phyloP scores from a whole-genome alignment of 2,329 filamentous ascomycete species.

The Diaporthe nobilis region DNA sequence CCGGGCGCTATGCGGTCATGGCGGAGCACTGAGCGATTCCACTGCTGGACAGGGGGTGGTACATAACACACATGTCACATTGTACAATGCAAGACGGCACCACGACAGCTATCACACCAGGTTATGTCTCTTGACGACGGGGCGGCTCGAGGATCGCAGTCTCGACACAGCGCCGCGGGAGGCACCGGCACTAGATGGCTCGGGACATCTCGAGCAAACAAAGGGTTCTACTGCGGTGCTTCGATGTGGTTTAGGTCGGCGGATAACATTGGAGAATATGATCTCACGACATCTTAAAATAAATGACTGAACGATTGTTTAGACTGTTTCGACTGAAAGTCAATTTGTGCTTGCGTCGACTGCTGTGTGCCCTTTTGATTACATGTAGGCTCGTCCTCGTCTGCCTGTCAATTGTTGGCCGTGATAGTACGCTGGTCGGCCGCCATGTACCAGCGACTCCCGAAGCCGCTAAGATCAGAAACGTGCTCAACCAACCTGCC shows the following conservation, averaged over 20 bases:
- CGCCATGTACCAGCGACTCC: neutral
- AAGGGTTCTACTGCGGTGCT: neutral
- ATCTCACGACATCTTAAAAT: neutral
- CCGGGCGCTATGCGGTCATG: constrained; percentile 76
- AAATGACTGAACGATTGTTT: neutral
- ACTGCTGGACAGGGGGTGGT: constrained; percentile 25
- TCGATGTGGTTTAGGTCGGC: neutral
- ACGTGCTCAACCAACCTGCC: constrained; percentile 12
- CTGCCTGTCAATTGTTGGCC: neutral
- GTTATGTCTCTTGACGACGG: neutral
- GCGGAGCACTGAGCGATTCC: constrained; percentile 60
- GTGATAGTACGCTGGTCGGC: neutral
- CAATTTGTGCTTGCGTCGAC: neutral
- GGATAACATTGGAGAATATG: neutral
- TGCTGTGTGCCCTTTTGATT: neutral
- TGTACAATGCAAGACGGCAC: constrained; percentile 19
- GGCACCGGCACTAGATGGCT: neutral
- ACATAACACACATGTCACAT: constrained; percentile 17
- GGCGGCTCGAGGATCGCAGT: constrained; percentile 6
- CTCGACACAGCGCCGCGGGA: neutral
- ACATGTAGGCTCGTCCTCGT: neutral
- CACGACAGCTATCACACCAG: neutral
- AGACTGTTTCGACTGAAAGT: neutral
- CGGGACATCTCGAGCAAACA: neutral
- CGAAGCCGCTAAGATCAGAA: constrained; percentile 17